These are phyloP conservation scores for Lactarius sanguifluus DNA, from an alignment of 768 basidiomycete species.

Conservation along the genomic window DNA sequence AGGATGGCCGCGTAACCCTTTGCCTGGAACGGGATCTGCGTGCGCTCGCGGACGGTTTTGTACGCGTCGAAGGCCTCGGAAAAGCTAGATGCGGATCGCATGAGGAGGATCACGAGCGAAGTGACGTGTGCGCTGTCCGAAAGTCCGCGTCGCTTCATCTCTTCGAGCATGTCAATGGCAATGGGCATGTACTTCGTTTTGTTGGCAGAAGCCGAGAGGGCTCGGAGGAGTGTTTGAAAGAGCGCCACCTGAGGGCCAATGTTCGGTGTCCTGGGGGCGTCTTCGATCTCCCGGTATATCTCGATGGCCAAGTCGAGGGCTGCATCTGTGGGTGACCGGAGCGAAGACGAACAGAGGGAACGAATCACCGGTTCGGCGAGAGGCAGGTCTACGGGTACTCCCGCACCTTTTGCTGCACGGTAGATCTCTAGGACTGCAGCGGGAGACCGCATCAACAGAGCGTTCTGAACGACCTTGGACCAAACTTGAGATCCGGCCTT, in stretches of 20 bases:
- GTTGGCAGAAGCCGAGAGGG: constrained; percentile 42
- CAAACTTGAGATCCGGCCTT: constrained; percentile 49
- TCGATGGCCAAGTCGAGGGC: constrained; percentile 53
- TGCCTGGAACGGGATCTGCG: constrained; percentile 45
- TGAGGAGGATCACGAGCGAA: constrained; percentile 60
- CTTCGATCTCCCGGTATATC: constrained; percentile 49
- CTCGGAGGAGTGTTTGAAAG: constrained; percentile 46
- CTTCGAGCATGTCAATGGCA: constrained; percentile 54
- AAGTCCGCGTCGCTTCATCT: constrained; percentile 60
- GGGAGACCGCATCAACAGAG: constrained; percentile 41
- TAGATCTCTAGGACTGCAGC: constrained; percentile 51
- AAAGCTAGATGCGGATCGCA: constrained; percentile 56
- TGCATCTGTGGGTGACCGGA: constrained; percentile 40
- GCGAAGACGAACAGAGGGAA: constrained; percentile 44
- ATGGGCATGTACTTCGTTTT: constrained; percentile 49
- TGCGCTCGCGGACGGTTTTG: constrained; percentile 38
- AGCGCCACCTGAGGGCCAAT: constrained; percentile 38
- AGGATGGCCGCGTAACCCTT: constrained; percentile 65
- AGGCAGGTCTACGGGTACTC: constrained; percentile 48
- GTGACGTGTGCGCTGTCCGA: constrained; percentile 47
- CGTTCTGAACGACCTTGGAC: constrained; percentile 55
- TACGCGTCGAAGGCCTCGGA: constrained; percentile 67
- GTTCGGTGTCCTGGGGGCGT: neutral
- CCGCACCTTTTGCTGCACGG: constrained; percentile 43
- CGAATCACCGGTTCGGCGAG: constrained; percentile 58